Percentiles rank a stretch among this genome's conserved stretches.
These are phyloP conservation scores for Scytalidium sp. DNA, from an alignment of 2,329 filamentous ascomycete genomes.

Conservation along the genomic window DNA sequence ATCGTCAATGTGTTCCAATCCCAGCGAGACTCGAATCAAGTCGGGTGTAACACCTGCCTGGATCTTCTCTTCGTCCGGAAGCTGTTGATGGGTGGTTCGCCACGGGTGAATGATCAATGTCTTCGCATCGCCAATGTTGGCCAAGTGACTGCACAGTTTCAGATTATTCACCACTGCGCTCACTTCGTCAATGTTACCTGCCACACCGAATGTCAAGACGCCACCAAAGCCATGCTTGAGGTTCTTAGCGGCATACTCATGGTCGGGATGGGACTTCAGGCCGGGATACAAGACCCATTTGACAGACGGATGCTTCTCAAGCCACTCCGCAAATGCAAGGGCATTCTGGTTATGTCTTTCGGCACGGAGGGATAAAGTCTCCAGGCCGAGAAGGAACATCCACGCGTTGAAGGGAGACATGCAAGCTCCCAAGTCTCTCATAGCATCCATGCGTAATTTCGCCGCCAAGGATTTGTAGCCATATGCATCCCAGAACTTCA, in stretches of 20 bases:
- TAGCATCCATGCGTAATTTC: constrained; percentile 63
- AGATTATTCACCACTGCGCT: constrained; percentile 67
- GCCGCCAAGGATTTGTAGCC: constrained; percentile 62
- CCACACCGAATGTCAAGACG: constrained; percentile 66
- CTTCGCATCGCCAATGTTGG: constrained; percentile 63
- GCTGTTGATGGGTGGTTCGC: constrained; percentile 66
- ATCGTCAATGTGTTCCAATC: constrained; percentile 67
- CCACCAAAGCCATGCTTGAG: constrained; percentile 63
- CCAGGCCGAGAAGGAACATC: constrained; percentile 63
- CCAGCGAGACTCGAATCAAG: constrained; percentile 38
- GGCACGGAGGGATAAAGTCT: constrained; percentile 61
- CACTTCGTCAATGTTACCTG: constrained; percentile 60
- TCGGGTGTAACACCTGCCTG: constrained; percentile 60
- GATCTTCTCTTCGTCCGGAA: constrained; percentile 57
- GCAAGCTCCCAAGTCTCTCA: constrained; percentile 61
- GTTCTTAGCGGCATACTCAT: constrained; percentile 64
- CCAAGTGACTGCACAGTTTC: constrained; percentile 66
- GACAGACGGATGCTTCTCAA: constrained; percentile 62
- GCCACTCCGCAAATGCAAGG: constrained; percentile 58
- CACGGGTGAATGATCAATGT: constrained; percentile 66
- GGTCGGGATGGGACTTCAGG: constrained; percentile 56
- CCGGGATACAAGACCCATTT: constrained; percentile 69
- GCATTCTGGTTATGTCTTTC: constrained; percentile 65
- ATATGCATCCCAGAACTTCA: constrained; percentile 67
- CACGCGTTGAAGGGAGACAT: constrained; percentile 68